These are phyloP conservation scores for Tylopilus vinaceipallidus DNA, from an alignment of 768 basidiomycete genomes.

Conservation along the genomic window DNA sequence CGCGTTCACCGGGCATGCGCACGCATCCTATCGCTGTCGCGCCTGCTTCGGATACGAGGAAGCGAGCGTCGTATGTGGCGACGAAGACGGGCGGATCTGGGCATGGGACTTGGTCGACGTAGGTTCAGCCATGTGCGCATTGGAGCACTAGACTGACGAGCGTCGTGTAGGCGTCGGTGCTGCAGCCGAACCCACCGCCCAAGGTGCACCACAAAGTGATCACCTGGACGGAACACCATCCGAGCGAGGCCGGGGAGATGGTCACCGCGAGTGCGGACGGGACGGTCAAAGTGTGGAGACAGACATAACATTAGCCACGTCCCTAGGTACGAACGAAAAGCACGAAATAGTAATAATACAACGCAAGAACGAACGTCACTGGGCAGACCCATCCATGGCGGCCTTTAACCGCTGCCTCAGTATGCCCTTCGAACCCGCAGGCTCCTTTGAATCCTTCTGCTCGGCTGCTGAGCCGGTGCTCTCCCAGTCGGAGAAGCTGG, in stretches of 20 bases:
- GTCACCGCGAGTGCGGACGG: constrained; percentile 91
- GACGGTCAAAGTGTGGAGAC: constrained; percentile 85
- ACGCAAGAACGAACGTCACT: constrained; percentile 9
- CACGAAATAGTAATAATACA: constrained; percentile 21
- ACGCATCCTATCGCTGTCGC: constrained; percentile 73
- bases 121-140: constrained; percentile 22
- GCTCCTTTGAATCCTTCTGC: constrained; percentile 19
- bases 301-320: constrained; percentile 31
- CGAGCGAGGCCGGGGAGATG: constrained; percentile 76
- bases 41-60: constrained; percentile 85
- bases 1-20: constrained; percentile 75
- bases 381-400: constrained; percentile 27
- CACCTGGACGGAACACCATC: constrained; percentile 92
- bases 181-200: constrained; percentile 72
- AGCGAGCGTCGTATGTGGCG: constrained; percentile 79
- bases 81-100: constrained; percentile 88
- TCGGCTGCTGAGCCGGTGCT: constrained; percentile 27
- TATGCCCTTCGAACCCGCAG: constrained; percentile 10
- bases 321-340: not conserved
- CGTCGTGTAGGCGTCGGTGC: constrained; percentile 57
- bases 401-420: constrained; percentile 33
- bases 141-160: constrained; percentile 2
- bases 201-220: constrained; percentile 81
- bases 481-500: constrained; percentile 31
- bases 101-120: constrained; percentile 93